phyloP scores from a whole-genome alignment of 2,329 filamentous ascomycete genomes.

The Cladosporium phlei region DNA sequence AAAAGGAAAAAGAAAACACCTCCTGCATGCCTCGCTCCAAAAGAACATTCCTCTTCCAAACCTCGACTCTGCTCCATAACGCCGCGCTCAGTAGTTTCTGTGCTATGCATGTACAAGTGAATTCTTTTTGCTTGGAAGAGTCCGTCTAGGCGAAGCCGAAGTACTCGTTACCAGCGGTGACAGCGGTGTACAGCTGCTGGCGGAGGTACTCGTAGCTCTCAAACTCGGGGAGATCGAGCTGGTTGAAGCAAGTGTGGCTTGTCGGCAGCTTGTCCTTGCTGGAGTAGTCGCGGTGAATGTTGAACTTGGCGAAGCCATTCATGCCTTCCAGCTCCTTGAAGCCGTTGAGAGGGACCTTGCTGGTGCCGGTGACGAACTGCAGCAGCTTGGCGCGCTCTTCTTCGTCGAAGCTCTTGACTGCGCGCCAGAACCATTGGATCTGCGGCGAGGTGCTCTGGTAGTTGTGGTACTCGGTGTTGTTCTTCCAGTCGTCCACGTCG shows the following conservation, averaged over 20 bases:
- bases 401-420: slow-evolving; percentile 94
- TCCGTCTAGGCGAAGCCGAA: slow-evolving; percentile 81
- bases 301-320: slow-evolving; percentile 97
- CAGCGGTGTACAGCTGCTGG: slow-evolving; percentile 84
- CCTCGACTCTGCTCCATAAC: slow-evolving; percentile 2
- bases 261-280: slow-evolving; percentile 93
- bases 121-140: neutral
- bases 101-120: slow-evolving; percentile 12
- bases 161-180: slow-evolving; percentile 95
- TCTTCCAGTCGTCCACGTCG: slow-evolving; percentile 98
- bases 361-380: slow-evolving; percentile 97
- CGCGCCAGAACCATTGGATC: slow-evolving; percentile 99
- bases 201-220: slow-evolving; percentile 90
- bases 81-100: slow-evolving; percentile 10
- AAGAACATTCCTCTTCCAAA: neutral
- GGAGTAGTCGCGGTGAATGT: slow-evolving; percentile 96
- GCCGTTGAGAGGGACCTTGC: slow-evolving; percentile 94
- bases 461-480: slow-evolving; percentile 97
- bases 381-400: slow-evolving; percentile 96
- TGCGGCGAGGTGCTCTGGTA: slow-evolving; percentile 91
- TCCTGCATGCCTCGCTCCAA: too few species aligned
- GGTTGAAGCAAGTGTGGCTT: slow-evolving; percentile 98
- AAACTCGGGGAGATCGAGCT: slow-evolving; percentile 97
- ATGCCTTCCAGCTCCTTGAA: slow-evolving; percentile 99
- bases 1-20: neutral